Evolutionary conservation across 2,329 filamentous ascomycete genomes (phyloP), one percentile per base, ranked within the genome.

Genomic region (Bipolaris bicolor): DNA sequence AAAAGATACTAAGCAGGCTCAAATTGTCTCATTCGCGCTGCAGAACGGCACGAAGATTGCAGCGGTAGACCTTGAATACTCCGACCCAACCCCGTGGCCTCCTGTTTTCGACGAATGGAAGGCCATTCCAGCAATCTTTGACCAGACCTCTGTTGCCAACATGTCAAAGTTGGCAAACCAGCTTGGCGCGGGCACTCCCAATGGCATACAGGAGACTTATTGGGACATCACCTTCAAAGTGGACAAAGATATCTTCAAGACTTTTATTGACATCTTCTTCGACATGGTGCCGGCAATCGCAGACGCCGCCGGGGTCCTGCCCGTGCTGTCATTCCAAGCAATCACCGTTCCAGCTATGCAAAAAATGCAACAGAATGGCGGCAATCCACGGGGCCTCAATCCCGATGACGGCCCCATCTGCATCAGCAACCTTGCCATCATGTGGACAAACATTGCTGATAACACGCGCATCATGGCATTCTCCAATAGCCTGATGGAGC

Each of bases 361-460:
- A 24, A 50, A 61, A 26, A 74, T 75, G 69, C 50, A 63, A 37
- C 57, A 68, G 52, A 62, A 69, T 13, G 70, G 67, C 34, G 73
- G 73, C 0, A 75, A 76, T 34, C 57, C 71, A 7, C 63, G 74
- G 7, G 72, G 73, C 5, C 64, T 75, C n/a, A 48, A 58, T 7
- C 41, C 66, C 7, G 54, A 52, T 1, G 26, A 54, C 7, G 67
- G 70, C 0, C 71, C 70, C 0, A 44, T 72, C 11, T 63, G 67
- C 52, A 63, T 69, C 50, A 52, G 62, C 26, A 63, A 66, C 13
- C 49, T 65, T 18, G 66, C 57, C 18, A 60, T 61, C 33, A 63
- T 65, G 61, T 75, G 72, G 72, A 52, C 44, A 7, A 26, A 66
- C 24, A 46, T 31, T 1, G 55, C 58, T 2, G 72, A 74, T 44